Conservation (phyloP, 306 rosid species). For the Trifolium pratense region DNA sequence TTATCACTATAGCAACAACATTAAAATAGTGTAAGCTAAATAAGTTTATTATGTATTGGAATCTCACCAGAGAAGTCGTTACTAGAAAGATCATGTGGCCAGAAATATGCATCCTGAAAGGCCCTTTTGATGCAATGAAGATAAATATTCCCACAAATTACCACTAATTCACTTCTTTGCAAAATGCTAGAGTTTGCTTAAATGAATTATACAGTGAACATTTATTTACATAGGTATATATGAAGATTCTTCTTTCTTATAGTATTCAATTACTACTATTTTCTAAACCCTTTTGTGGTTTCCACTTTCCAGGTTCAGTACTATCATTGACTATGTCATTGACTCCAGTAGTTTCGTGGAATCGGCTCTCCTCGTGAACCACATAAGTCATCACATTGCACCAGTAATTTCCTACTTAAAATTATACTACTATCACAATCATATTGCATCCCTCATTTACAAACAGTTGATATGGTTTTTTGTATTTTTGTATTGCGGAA, state of each 20-base stretch:
- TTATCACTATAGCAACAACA: no score
- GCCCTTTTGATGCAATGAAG: background rate
- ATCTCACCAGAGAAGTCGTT: background rate
- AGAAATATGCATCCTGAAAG: no score
- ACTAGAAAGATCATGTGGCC: no score
- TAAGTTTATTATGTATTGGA: background rate
- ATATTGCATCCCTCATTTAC: background rate
- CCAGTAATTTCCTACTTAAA: background rate
- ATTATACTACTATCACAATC: background rate
- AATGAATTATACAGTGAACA: background rate
- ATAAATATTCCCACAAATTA: background rate
- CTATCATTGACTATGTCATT: background rate
- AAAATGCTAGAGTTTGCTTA: background rate
- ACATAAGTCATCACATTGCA: background rate
- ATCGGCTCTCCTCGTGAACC: background rate
- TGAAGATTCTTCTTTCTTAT: background rate
- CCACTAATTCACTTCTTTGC: background rate
- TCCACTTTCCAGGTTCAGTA: background rate
- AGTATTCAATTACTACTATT: slow-evolving; percentile 5
- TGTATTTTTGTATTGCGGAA: no score
- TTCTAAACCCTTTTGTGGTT: background rate
- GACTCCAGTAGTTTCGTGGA: background rate
- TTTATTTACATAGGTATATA: no score
- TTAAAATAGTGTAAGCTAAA: background rate
- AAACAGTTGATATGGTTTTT: no score